These are phyloP conservation scores for Pterothamnion heteromorphum DNA, from an alignment of 31 red algal species.

Conservation along the genomic window DNA sequence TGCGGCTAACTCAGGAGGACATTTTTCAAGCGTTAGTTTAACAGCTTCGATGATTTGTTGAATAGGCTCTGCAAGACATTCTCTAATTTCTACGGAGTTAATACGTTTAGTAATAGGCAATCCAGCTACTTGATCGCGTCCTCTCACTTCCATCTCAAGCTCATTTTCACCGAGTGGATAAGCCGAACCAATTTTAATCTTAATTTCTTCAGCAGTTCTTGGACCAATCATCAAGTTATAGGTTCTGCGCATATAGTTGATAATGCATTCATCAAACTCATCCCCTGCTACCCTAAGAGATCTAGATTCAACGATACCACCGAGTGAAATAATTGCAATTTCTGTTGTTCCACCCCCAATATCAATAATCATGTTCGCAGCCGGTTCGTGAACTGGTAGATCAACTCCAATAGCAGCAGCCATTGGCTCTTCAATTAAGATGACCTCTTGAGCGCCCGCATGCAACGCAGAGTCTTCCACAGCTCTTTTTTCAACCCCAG, in stretches of 20 bases:
- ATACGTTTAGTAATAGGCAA: constrained; percentile 21
- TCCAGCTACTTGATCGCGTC: constrained; percentile 36
- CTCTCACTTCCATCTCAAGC: neutral
- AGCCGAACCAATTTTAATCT: constrained; percentile 17
- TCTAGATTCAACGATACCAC: constrained; percentile 20
- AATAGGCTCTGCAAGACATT: constrained; percentile 18
- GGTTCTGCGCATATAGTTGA: constrained; percentile 15
- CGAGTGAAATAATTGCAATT: constrained; percentile 37
- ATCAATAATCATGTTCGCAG: constrained; percentile 44
- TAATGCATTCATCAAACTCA: constrained; percentile 34
- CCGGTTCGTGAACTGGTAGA: constrained; percentile 26
- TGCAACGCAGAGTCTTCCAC: constrained; percentile 17
- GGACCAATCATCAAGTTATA: constrained; percentile 44
- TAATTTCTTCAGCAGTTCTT: constrained; percentile 46
- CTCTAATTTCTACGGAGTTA: constrained; percentile 33
- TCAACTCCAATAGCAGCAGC: constrained; percentile 47
- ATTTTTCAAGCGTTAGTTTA: neutral
- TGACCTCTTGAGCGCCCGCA: constrained; percentile 35
- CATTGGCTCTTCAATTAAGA: constrained; percentile 50
- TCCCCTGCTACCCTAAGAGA: constrained; percentile 5
- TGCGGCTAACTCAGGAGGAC: constrained; percentile 40
- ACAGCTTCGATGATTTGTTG: constrained; percentile 35
- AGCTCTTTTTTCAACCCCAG: constrained; percentile 36
- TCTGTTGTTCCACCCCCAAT: constrained; percentile 51
- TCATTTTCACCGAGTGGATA: neutral